Percentiles rank a stretch among this genome's conserved stretches.
Evolutionary conservation across 176 grass and related monocot genomes (phyloP).

Genomic region (Oryza officinalis): DNA sequence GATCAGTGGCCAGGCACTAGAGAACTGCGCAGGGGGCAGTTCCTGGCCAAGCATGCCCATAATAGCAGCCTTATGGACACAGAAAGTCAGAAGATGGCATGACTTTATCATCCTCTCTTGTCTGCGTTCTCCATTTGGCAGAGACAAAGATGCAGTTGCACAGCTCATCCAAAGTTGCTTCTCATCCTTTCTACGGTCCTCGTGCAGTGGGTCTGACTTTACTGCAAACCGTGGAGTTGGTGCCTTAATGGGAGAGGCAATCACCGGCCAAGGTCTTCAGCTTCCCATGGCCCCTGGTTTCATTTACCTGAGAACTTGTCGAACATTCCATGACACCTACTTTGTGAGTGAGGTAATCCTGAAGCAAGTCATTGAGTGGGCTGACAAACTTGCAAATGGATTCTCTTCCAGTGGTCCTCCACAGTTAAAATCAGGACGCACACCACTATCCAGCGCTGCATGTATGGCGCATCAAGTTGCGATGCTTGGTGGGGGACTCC

Average conservation of each 20-base stretch:
- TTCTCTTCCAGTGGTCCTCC: slow-evolving; percentile 62
- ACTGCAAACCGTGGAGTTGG: slow-evolving; percentile 62
- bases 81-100: slow-evolving; percentile 91
- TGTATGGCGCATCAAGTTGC: slow-evolving; percentile 73
- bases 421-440: slow-evolving; percentile 64
- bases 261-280: slow-evolving; percentile 65
- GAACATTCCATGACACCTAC: slow-evolving; percentile 79
- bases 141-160: slow-evolving; percentile 81
- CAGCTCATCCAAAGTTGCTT: slow-evolving; percentile 89
- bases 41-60: slow-evolving; percentile 99
- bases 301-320: slow-evolving; percentile 78
- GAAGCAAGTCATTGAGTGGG: slow-evolving; percentile 79
- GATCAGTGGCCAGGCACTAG: slow-evolving; percentile 79
- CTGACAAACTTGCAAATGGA: slow-evolving; percentile 67
- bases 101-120: slow-evolving; percentile 92
- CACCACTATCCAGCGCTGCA: slow-evolving; percentile 66
- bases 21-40: slow-evolving; percentile 79
- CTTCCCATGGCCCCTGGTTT: slow-evolving; percentile 75
- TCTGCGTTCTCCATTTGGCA: slow-evolving; percentile 66
- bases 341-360: slow-evolving; percentile 84
- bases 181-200: slow-evolving; percentile 70
- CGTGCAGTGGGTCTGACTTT: slow-evolving; percentile 51
- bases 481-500: slow-evolving; percentile 69
- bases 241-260: slow-evolving; percentile 70
- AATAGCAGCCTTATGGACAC: slow-evolving; percentile 88